phyloP scores from a whole-genome alignment of 2,329 filamentous ascomycete species.

The Neoarthrinium moseri region DNA sequence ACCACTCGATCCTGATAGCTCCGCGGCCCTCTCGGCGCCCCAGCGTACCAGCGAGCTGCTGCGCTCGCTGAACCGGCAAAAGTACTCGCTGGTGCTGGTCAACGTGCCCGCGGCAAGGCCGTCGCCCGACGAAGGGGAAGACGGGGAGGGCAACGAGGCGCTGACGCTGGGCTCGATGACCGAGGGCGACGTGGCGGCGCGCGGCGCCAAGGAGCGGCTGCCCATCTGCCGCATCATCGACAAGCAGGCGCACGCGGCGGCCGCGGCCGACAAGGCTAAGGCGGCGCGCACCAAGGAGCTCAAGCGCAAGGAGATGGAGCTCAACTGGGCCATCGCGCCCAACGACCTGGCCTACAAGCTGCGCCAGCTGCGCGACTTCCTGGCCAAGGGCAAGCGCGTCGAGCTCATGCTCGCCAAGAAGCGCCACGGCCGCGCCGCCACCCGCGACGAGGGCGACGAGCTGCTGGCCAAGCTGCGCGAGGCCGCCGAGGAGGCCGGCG shows the following conservation, averaged over 20 bases:
- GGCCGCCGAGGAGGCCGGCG: conserved; percentile 22
- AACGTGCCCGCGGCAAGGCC: conserved; percentile 18
- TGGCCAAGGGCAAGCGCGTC: conserved; percentile 73
- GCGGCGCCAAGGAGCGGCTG: conserved; percentile 35
- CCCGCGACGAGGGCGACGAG: conserved; percentile 56
- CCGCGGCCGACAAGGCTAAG: conserved; percentile 40
- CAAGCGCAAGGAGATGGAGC: conserved; percentile 73
- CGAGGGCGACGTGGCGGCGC: conserved; percentile 25
- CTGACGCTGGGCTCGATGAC: conserved; percentile 36
- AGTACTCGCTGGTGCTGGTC: conserved; percentile 25
- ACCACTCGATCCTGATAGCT: not conserved
- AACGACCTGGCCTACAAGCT: conserved; percentile 75
- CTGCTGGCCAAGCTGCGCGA: conserved; percentile 52
- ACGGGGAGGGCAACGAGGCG: conserved; percentile 8
- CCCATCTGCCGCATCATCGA: conserved; percentile 68
- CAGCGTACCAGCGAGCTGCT: conserved; percentile 20
- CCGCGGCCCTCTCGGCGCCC: conserved; percentile 15
- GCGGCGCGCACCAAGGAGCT: conserved; percentile 41
- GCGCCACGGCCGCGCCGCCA: conserved; percentile 60
- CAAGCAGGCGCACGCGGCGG: conserved; percentile 40
- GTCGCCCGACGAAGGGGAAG: conserved; percentile 6
- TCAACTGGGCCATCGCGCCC: conserved; percentile 82
- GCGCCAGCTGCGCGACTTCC: conserved; percentile 64
- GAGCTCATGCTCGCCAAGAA: conserved; percentile 71
- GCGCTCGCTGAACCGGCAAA: conserved; percentile 13